Evolutionary conservation across 345 rosid species (phyloP), one percentile per base, ranked within the genome.

Genomic region (Limnanthes douglasii): DNA sequence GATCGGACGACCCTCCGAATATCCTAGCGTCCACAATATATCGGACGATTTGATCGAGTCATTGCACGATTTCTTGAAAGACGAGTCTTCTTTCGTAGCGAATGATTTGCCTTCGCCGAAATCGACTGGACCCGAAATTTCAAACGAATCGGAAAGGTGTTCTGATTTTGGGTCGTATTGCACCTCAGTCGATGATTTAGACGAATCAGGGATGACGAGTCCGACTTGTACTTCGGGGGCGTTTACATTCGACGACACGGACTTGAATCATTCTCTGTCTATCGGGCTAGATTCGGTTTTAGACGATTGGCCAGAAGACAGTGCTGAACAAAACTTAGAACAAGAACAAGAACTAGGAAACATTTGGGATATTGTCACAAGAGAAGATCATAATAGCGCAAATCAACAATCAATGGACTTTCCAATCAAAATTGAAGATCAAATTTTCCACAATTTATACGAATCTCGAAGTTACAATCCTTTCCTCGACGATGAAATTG

Each of bases 11-110:
- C 77, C 71, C 4, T 83, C 92, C 0, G 84, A 90, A 50, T 90
- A 90, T 37, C 94, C 94, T 0, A 70, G 82, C 13, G 63, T 83
- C 44, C 92, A 74, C 6, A 75, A 55, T 43, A 63, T 90, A 9
- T 80, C 98, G 0, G 58, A 65, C 1, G 94, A 90, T 52, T 75
- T 90, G 24, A 12, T 90, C 0, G 82, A 68, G 25, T 79, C 94
- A 3, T 45, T 90, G 22, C 70, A 70, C 18, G 98, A 84, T 35
- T 90, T 84, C 56, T 34, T 80, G 17, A 90, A 75, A 45, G 96
- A 90, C 38, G 69, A 80, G 32, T 56, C 78, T 13, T 71, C 83
- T 14, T 68, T 76, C 39, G 67, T 80, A 6, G 22, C 52, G 1
- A 36, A 15, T 23, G 39, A 51, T 3, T 51, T 36, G 31, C 42